phyloP scores from a whole-genome alignment of 2,329 filamentous ascomycete species.

The Colletotrichum tropicale region DNA sequence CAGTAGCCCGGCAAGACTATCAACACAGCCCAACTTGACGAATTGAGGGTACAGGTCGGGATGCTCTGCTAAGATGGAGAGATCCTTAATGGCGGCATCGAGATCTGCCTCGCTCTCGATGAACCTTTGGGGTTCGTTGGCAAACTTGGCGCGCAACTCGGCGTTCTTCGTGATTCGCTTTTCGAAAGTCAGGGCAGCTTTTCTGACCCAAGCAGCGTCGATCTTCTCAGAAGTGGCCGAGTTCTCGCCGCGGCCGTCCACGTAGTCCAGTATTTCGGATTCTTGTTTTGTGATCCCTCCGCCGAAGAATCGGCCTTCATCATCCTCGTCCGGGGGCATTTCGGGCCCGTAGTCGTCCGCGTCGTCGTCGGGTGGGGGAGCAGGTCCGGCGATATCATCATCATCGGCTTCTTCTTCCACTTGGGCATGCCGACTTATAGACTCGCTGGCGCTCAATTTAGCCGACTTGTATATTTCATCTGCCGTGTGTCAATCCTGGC shows the following conservation, averaged over 20 bases:
- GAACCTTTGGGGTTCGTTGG: slow-evolving; percentile 80
- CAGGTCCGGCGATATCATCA: slow-evolving; percentile 51
- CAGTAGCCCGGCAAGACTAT: slow-evolving; percentile 78
- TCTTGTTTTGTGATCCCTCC: slow-evolving; percentile 85
- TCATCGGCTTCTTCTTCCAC: slow-evolving; percentile 49
- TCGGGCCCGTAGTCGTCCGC: slow-evolving; percentile 32
- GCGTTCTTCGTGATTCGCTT: slow-evolving; percentile 91
- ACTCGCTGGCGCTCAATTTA: slow-evolving; percentile 51
- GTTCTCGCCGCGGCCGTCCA: slow-evolving; percentile 61
- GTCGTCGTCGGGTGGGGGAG: slow-evolving; percentile 54
- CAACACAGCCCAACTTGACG: slow-evolving; percentile 73
- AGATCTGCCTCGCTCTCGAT: slow-evolving; percentile 87
- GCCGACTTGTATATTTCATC: slow-evolving; percentile 69
- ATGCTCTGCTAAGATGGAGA: slow-evolving; percentile 88
- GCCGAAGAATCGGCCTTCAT: slow-evolving; percentile 95
- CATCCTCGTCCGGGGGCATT: slow-evolving; percentile 72
- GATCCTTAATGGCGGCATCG: slow-evolving; percentile 83
- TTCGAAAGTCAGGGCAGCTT: slow-evolving; percentile 83
- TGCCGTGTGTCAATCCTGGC: slow-evolving; percentile 28
- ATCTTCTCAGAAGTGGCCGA: slow-evolving; percentile 70
- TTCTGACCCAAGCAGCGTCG: slow-evolving; percentile 82
- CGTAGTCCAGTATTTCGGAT: slow-evolving; percentile 83
- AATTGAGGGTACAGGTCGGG: slow-evolving; percentile 83
- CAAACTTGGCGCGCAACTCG: slow-evolving; percentile 84
- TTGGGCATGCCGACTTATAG: slow-evolving; percentile 46